A percentile compares a stretch with the other conserved stretches of the same genome.
phyloP scores from a whole-genome alignment of 164 flowering plant genomes.

The Vitis amurensis region DNA sequence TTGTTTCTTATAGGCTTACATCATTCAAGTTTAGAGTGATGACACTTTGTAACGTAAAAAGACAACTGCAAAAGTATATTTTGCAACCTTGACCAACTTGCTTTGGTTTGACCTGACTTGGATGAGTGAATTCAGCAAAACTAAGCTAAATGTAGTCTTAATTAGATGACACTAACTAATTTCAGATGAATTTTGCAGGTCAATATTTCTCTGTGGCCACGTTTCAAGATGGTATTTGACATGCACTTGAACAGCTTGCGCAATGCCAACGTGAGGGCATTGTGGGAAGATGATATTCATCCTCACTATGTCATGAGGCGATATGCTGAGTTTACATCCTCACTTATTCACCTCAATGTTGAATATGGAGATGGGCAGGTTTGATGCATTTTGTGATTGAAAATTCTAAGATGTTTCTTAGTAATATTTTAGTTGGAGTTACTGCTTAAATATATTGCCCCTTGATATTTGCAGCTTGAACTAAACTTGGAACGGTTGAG shows the following conservation, averaged over 20 bases:
- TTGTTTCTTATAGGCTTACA: too few relatives aligned
- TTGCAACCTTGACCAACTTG: too few relatives aligned
- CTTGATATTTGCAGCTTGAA: constrained; percentile 68
- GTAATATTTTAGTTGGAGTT: not conserved
- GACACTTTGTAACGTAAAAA: too few relatives aligned
- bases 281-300: constrained; percentile 99
- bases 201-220: constrained; percentile 93
- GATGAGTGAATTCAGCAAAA: too few relatives aligned
- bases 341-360: constrained; percentile 87
- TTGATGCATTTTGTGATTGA: constrained; percentile 9
- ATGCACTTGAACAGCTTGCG: constrained; percentile 91
- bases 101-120: too few relatives aligned
- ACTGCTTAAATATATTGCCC: not conserved
- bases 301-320: constrained; percentile 99
- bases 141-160: not conserved
- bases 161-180: not conserved
- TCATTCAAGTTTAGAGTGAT: too few relatives aligned
- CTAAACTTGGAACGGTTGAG: constrained; percentile 86
- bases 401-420: not conserved
- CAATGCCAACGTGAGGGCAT: constrained; percentile 76
- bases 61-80: too few relatives aligned
- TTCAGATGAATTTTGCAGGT: constrained; percentile 51
- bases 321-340: constrained; percentile 97
- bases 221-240: constrained; percentile 98
- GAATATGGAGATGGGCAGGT: constrained; percentile 99